phyloP scores from a whole-genome alignment of 2,329 filamentous ascomycete species.

The Tolypocladium tropicale region DNA sequence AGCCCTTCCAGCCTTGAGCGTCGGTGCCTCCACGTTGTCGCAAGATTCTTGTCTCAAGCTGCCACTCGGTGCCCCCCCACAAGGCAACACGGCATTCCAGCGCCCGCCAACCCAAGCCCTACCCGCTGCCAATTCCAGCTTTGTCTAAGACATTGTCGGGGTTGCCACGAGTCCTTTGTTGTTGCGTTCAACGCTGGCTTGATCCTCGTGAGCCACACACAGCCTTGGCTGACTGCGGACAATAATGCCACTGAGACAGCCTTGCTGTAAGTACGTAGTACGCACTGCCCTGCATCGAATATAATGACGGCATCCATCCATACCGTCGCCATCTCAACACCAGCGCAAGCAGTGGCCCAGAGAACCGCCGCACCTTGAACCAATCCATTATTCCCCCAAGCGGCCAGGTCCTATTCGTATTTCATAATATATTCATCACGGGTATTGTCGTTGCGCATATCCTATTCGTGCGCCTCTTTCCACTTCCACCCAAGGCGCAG shows the following conservation, averaged over 20 bases:
- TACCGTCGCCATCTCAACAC: not conserved
- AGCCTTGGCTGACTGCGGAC: not conserved
- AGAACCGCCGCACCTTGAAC: too few species aligned
- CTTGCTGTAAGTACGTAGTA: not conserved
- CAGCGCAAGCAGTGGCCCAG: not conserved
- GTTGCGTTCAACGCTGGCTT: not conserved
- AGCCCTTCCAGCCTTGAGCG: too few species aligned
- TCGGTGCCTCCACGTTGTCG: too few species aligned
- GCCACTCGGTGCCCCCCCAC: not conserved
- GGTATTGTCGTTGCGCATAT: not conserved
- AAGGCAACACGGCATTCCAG: not conserved
- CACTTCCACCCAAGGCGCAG: not conserved
- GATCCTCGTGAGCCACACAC: not conserved
- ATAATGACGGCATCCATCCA: not conserved
- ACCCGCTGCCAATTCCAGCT: not conserved
- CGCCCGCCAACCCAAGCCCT: not conserved
- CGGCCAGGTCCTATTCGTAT: too few species aligned
- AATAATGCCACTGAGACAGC: too few species aligned
- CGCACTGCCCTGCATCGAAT: not conserved
- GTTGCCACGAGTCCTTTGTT: not conserved
- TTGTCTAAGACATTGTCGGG: slow-evolving; percentile 2
- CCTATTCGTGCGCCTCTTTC: not conserved
- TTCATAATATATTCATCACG: too few species aligned
- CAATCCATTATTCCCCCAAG: too few species aligned
- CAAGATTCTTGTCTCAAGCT: not conserved